phyloP scores from a whole-genome alignment of 2,329 filamentous ascomycete species.

The Ampelomyces quisqualis region DNA sequence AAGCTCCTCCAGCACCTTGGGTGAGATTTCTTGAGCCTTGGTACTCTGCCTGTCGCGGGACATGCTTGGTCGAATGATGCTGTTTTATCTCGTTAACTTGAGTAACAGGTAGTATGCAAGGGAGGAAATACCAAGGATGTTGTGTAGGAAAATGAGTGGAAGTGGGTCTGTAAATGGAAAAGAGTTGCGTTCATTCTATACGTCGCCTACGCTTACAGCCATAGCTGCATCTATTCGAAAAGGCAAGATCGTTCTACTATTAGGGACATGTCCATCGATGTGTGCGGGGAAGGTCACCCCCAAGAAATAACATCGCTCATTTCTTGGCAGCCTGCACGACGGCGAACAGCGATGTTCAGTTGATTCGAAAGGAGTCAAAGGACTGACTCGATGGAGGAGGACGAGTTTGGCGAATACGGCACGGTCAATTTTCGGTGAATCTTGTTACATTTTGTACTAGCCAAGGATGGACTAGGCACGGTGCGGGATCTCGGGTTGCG shows the following conservation, averaged over 20 bases:
- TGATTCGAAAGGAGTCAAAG: not conserved
- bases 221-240: not conserved
- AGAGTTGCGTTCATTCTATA: no score
- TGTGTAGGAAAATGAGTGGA: no score
- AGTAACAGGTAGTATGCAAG: no score
- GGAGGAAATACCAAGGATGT: no score
- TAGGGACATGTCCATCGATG: not conserved
- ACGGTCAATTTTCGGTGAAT: not conserved
- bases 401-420: not conserved
- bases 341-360: not conserved
- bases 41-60: no score
- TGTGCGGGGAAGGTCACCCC: constrained; percentile 4
- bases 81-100: no score
- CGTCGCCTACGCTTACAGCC: constrained; percentile 2
- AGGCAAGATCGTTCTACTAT: not conserved
- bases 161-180: no score
- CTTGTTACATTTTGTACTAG: no score
- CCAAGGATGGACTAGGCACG: no score
- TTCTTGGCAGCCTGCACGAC: not conserved
- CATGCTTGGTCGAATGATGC: no score
- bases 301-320: not conserved
- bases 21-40: constrained; percentile 7
- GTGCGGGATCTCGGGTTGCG: no score
- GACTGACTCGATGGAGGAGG: not conserved
- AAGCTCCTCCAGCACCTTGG: constrained; percentile 12